phyloP scores from a whole-genome alignment of 768 basidiomycete genomes.

The Podaxis sp. region DNA sequence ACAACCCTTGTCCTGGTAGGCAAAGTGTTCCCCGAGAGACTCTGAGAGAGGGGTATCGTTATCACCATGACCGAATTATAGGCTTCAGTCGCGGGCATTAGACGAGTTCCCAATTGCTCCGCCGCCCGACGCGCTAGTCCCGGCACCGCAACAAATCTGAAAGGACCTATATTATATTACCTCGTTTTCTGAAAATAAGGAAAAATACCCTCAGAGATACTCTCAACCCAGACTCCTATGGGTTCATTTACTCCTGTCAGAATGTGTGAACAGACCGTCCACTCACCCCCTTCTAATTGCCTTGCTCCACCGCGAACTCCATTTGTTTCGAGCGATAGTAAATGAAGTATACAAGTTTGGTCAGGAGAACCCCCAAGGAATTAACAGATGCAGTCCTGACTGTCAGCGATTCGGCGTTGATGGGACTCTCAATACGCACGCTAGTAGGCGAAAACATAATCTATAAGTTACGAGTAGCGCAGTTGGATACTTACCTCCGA shows the following conservation, averaged over 20 bases:
- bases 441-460: too few species aligned
- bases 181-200: too few species aligned
- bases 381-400: not conserved
- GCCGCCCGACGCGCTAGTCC: not conserved
- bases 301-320: not conserved
- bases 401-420: not conserved
- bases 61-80: too few species aligned
- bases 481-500: not conserved
- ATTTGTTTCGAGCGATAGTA: not conserved
- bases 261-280: not conserved
- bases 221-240: not conserved
- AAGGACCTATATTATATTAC: too few species aligned
- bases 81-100: not conserved
- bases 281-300: not conserved
- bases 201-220: not conserved
- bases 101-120: not conserved
- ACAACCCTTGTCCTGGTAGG: not conserved
- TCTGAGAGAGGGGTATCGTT: too few species aligned
- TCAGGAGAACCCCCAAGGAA: not conserved
- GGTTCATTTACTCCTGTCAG: not conserved
- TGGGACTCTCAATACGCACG: not conserved
- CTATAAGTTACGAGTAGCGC: too few species aligned
- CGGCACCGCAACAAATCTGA: too few species aligned
- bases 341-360: not conserved
- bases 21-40: not conserved